These are phyloP conservation scores for Penicillium sp. DNA, from an alignment of 2,329 filamentous ascomycete genomes.

Conservation along the genomic window DNA sequence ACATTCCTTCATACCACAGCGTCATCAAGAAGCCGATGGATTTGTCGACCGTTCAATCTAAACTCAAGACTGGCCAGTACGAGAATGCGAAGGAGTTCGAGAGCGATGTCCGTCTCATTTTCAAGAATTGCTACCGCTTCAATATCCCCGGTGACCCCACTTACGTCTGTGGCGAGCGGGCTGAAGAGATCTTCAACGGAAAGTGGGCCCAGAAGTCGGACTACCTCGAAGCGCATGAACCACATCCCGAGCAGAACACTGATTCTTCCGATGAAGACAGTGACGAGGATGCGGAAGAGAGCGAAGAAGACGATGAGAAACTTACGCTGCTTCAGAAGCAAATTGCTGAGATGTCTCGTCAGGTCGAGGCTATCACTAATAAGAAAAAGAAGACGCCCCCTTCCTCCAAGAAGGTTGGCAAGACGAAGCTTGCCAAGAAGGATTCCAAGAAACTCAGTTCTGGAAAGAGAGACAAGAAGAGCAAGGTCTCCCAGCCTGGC, in stretches of 20 bases:
- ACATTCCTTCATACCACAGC: constrained; percentile 86
- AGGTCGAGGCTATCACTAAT: constrained; percentile 48
- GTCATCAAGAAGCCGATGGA: constrained; percentile 98
- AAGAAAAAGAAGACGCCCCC: constrained; percentile 55
- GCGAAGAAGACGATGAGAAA: constrained; percentile 55
- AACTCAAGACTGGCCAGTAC: constrained; percentile 71
- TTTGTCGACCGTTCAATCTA: constrained; percentile 67
- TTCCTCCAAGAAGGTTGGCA: constrained; percentile 41
- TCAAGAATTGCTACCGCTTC: constrained; percentile 85
- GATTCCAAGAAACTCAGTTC: constrained; percentile 42
- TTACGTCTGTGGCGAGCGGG: constrained; percentile 59
- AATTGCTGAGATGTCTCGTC: constrained; percentile 64
- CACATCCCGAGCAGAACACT: constrained; percentile 56
- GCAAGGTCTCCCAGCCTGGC: constrained; percentile 35
- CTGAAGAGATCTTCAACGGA: constrained; percentile 65
- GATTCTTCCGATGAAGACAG: constrained; percentile 59
- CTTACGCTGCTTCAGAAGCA: constrained; percentile 60
- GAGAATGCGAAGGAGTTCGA: constrained; percentile 76
- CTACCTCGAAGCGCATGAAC: constrained; percentile 69
- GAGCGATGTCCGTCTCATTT: constrained; percentile 69
- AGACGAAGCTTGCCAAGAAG: constrained; percentile 17
- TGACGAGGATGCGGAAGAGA: constrained; percentile 63
- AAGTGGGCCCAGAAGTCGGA: constrained; percentile 70
- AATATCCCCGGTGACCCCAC: constrained; percentile 73
- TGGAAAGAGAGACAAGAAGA: constrained; percentile 43